phyloP scores from a whole-genome alignment of 2,329 filamentous ascomycete species.

The Lachnum nothofagi region DNA sequence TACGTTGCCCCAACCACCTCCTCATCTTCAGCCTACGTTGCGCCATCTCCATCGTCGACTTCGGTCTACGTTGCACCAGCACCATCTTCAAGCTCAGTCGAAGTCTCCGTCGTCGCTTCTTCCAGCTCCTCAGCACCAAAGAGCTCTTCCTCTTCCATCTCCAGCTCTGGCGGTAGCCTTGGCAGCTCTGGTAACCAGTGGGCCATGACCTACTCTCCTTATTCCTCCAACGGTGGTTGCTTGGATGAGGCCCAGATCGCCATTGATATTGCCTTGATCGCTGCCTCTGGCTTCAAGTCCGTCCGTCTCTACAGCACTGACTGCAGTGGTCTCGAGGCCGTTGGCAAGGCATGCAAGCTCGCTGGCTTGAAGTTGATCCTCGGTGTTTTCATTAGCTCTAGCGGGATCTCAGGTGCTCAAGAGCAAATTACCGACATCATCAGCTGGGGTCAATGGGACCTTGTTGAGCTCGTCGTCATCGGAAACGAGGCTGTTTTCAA shows the following conservation, averaged over 20 bases:
- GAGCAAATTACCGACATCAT: conserved; percentile 68
- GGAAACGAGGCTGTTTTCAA: conserved; percentile 89
- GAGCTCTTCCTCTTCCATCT: conserved; percentile 29
- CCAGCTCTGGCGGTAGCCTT: conserved; percentile 13
- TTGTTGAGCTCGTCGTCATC: conserved; percentile 75
- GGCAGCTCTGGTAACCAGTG: conserved; percentile 40
- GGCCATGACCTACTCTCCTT: conserved; percentile 79
- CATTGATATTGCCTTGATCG: conserved; percentile 57
- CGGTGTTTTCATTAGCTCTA: conserved; percentile 75
- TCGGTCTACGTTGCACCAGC: conserved; percentile 34
- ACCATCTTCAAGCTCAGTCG: conserved; percentile 49
- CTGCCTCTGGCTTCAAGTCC: conserved; percentile 59
- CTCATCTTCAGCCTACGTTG: conserved; percentile 37
- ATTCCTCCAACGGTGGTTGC: conserved; percentile 57
- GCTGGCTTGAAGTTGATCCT: conserved; percentile 74
- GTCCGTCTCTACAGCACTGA: conserved; percentile 89
- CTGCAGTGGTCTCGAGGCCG: conserved; percentile 73
- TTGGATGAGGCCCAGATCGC: conserved; percentile 56
- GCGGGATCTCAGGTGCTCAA: conserved; percentile 53
- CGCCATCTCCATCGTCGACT: conserved; percentile 3
- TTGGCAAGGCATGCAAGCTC: conserved; percentile 63
- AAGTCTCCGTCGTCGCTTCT: conserved; percentile 27
- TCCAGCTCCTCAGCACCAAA: conserved; percentile 8
- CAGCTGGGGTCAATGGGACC: conserved; percentile 64
- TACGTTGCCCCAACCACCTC: conserved; percentile 21